phyloP scores from a whole-genome alignment of 2,329 filamentous ascomycete species.

The Pseudovirgaria hyperparasitica region DNA sequence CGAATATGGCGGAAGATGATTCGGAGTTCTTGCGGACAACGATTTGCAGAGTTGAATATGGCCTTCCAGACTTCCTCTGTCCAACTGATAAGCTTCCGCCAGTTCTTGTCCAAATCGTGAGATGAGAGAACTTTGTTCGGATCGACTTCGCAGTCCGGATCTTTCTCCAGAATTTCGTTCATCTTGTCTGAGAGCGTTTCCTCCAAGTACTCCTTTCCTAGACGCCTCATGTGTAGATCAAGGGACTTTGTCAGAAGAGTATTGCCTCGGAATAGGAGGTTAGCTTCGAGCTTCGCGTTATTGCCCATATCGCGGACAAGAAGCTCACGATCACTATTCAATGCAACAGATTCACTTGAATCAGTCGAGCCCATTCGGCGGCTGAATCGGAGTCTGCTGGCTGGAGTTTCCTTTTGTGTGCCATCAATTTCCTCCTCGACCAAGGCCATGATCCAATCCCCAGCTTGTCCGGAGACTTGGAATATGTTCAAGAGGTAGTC shows the following conservation, averaged over 20 bases:
- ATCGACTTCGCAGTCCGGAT: slow-evolving; percentile 91
- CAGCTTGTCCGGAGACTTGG: slow-evolving; percentile 73
- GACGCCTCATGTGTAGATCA: slow-evolving; percentile 87
- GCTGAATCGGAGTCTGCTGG: slow-evolving; percentile 55
- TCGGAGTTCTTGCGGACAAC: slow-evolving; percentile 69
- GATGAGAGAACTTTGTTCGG: slow-evolving; percentile 57
- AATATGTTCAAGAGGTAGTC: slow-evolving; percentile 89
- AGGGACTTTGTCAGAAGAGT: slow-evolving; percentile 85
- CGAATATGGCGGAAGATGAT: slow-evolving; percentile 83
- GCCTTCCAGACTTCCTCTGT: slow-evolving; percentile 78
- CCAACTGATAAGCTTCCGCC: slow-evolving; percentile 60
- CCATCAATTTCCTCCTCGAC: slow-evolving; percentile 97
- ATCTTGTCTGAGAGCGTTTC: slow-evolving; percentile 79
- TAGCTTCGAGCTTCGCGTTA: slow-evolving; percentile 74
- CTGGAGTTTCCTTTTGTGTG: slow-evolving; percentile 65
- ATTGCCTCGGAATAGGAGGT: slow-evolving; percentile 89
- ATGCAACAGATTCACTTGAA: slow-evolving; percentile 40
- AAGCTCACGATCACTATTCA: slow-evolving; percentile 51
- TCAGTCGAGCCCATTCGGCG: slow-evolving; percentile 60
- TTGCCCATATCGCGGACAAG: slow-evolving; percentile 67
- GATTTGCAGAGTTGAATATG: slow-evolving; percentile 61
- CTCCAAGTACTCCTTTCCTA: slow-evolving; percentile 87
- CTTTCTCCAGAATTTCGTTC: slow-evolving; percentile 75
- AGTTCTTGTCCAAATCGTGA: slow-evolving; percentile 72
- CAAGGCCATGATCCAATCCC: slow-evolving; percentile 83